These are phyloP conservation scores for Larix kaempferi DNA, from an alignment of 75 land plant species.

Conservation along the genomic window DNA sequence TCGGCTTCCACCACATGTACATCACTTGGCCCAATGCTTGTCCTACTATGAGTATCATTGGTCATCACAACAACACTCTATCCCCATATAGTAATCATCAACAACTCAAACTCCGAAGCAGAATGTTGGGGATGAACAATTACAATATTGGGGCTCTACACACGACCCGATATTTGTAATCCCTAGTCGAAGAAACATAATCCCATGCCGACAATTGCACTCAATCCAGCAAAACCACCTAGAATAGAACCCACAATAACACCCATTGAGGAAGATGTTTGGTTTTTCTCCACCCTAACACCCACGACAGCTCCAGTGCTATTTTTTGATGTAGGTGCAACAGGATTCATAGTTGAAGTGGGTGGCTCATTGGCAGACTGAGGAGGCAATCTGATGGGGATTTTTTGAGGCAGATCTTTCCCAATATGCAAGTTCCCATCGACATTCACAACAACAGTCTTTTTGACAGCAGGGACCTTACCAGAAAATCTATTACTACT, in stretches of 20 bases:
- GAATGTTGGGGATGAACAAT: constrained; percentile 41
- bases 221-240: constrained; percentile 9
- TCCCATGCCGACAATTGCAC: constrained; percentile 5
- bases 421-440: constrained; percentile 38
- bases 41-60: not conserved
- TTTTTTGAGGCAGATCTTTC: constrained; percentile 6
- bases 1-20: constrained; percentile 56
- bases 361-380: not conserved
- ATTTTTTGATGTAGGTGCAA: not conserved
- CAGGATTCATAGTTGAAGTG: not conserved
- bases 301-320: not conserved
- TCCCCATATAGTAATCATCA: constrained; percentile 3
- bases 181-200: constrained; percentile 22
- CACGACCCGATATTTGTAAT: constrained; percentile 15
- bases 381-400: not conserved
- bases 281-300: not conserved
- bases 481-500: constrained; percentile 43
- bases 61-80: not conserved
- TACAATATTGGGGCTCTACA: constrained; percentile 36
- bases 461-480: constrained; percentile 26
- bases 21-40: constrained; percentile 20
- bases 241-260: constrained; percentile 29
- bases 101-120: constrained; percentile 37
- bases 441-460: constrained; percentile 15
- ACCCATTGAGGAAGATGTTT: constrained; percentile 15